Evolutionary conservation across 768 basidiomycete species (phyloP), one percentile per base, ranked within the genome.

Genomic region (Cubamyces lactineus): DNA sequence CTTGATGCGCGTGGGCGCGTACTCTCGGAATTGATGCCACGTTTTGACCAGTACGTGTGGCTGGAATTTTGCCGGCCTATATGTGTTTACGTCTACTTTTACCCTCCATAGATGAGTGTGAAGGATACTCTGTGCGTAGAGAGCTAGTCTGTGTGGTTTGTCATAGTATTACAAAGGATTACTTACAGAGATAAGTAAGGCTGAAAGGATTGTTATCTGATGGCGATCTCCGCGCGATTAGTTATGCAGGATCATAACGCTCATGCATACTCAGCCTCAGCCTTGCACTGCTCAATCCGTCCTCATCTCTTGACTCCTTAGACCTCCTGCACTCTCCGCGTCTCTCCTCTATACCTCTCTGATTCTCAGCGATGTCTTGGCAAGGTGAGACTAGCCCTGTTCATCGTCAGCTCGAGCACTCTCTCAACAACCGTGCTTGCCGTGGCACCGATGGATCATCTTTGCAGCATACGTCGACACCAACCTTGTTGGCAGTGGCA

Each of bases 401-500:
- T 21, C 9, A 2, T 15, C 11, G 21, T 2, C 45, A 9, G 30
- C 11, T 13, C 2, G 41, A 34, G 38, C 45, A 9, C 17, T 6
- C 39, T 19, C 34, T 48, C 5, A 39, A 43, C 47, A 43, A 53
- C 38, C 52, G 57, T 49, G 59, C 38, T 19, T 12, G 39, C 19
- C 11, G 8, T 48, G 38, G 48, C 19, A 60, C 21, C 40, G 41
- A 39, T 46, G 11, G 68, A 38, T 39, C 19, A 46, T 28, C 30
- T 26, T 3, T 26, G 28, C 70, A 95, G 93, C 82, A 63, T 92
- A 93, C 78, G 89, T 94, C 75, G 91, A 95, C 73, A 79, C 77
- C 70, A 86, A 92, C 74, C 85, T 96, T 59, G 74, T 96, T 68
- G 90, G 85, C 39, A 86, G 77, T 63, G 86, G 84, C 66, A 91